These are phyloP conservation scores for Styphnolobium japonicum DNA, from an alignment of 306 rosid genomes.

Conservation along the genomic window DNA sequence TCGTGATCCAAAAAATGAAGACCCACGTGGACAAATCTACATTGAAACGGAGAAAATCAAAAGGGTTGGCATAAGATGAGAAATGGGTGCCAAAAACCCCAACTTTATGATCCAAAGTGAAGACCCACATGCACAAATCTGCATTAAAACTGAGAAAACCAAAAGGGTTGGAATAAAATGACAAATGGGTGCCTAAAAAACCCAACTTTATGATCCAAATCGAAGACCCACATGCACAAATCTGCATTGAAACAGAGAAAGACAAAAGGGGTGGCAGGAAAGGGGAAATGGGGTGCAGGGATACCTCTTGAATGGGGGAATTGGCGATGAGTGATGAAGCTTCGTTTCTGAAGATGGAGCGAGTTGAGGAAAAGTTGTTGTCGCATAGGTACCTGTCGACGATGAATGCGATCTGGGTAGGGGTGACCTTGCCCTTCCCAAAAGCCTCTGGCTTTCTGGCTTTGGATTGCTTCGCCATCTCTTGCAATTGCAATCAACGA, in stretches of 20 bases:
- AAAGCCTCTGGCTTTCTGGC: constrained; percentile 40
- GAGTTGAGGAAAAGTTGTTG: constrained; percentile 56
- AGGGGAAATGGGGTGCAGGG: not conserved
- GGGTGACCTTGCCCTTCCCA: constrained; percentile 63
- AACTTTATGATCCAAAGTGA: not conserved
- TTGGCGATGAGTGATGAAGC: constrained; percentile 72
- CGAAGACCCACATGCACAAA: not conserved
- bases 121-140: not conserved
- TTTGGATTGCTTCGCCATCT: constrained; percentile 67
- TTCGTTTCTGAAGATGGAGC: constrained; percentile 60
- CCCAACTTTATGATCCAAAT: not conserved
- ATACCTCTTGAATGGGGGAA: constrained; percentile 70
- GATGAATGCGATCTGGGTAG: constrained; percentile 76
- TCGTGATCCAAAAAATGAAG: not conserved
- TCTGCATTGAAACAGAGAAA: not conserved
- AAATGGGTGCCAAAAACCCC: not conserved
- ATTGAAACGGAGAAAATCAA: not conserved
- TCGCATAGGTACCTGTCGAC: constrained; percentile 77
- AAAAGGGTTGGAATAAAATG: not conserved
- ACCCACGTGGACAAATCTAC: not conserved
- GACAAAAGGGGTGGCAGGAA: not conserved
- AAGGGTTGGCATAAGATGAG: not conserved
- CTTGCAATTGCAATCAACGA: not conserved
- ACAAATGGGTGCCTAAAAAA: not conserved
- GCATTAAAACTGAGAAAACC: not conserved